Base-by-base conservation (phyloP, 495 filamentous ascomycete genomes). In the Apodospora peruviana region DNA sequence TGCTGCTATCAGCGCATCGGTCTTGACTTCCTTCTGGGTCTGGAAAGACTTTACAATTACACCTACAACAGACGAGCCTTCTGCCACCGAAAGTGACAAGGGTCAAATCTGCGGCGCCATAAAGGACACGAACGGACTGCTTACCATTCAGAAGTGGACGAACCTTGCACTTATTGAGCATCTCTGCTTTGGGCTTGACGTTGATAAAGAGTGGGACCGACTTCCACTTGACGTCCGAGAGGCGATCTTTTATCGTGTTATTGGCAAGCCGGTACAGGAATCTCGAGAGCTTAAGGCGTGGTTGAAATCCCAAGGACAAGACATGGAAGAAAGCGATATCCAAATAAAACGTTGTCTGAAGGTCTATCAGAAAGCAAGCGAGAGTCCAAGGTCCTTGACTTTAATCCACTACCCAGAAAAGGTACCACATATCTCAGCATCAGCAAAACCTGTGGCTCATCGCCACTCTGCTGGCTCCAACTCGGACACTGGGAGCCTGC, bases 1-100 rank as follows among this genome's bases (percentile, higher is more conserved):
- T 22, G 42, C 57, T 16, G 44, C 51, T 1, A 29, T 58, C 12
- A 40, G 44, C 12, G 60, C 54, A 1, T 47, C 53, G 4, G 12
- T 50, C 11, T 36, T 49, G 16, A 62, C 59, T 0, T 51, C 53
- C 0, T 32, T 57, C 10, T 62, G 59, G 59, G 47, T 46, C 2
- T 45, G 45, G 43, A 49, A 44, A n/a, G 45, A 57, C 32, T 49
- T 40, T 8, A 45, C 35, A 24, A 24, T 41, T 16, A 23, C 21
- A 27, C 27, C 27, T 7, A 39, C 14, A 0, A 17, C 36, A 24
- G 47, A 45, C 17, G 40, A 51, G n/a, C 19, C 38, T 17, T 17
- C 12, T 12, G 9, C 29, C 8, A n/a, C 8, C 2, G n/a, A n/a
- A n/a, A n/a, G n/a, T n/a, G n/a, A n/a, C n/a, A n/a, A n/a, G n/a